Conservation (phyloP, 1,284 basidiomycete species). For the Phellopilus nigrolimitatus region DNA sequence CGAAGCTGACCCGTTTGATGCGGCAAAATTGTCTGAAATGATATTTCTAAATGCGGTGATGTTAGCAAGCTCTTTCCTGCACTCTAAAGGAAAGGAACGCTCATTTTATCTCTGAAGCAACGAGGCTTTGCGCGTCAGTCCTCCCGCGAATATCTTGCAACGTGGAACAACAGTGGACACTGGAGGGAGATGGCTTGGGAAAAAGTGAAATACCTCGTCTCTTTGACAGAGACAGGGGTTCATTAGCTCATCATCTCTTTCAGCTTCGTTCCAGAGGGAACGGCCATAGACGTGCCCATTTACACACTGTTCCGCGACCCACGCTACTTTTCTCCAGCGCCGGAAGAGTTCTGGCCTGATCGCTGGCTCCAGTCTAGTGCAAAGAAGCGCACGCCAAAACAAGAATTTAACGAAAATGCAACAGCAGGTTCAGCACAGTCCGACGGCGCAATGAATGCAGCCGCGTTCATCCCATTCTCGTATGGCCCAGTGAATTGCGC, state of each 20-base stretch:
- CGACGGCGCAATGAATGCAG: conserved; percentile 30
- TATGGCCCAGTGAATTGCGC: conserved; percentile 33
- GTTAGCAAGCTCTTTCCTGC: conserved; percentile 20
- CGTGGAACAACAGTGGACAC: conserved; percentile 10
- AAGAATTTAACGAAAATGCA: background rate
- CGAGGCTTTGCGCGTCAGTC: conserved; percentile 14
- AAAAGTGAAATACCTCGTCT: background rate
- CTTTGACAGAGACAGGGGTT: background rate
- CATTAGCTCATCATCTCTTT: background rate
- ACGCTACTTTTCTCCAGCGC: conserved; percentile 36
- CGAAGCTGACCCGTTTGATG: conserved; percentile 18
- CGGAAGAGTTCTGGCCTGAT: conserved; percentile 39
- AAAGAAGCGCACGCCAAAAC: conserved; percentile 1
- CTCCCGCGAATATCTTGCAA: conserved; percentile 11
- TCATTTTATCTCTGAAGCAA: conserved; percentile 5
- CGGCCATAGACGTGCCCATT: conserved; percentile 40
- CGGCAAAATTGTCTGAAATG: conserved; percentile 26
- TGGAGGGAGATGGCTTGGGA: conserved; percentile 9
- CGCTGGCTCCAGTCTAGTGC: conserved; percentile 32
- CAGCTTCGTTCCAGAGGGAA: conserved; percentile 48
- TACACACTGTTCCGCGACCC: conserved; percentile 43
- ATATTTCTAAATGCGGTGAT: conserved; percentile 31
- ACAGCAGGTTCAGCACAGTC: background rate
- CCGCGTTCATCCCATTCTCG: conserved; percentile 34
- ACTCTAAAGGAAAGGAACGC: background rate